Evolutionary conservation across 768 basidiomycete genomes (phyloP).

Genomic region (Russula ochroleuca): DNA sequence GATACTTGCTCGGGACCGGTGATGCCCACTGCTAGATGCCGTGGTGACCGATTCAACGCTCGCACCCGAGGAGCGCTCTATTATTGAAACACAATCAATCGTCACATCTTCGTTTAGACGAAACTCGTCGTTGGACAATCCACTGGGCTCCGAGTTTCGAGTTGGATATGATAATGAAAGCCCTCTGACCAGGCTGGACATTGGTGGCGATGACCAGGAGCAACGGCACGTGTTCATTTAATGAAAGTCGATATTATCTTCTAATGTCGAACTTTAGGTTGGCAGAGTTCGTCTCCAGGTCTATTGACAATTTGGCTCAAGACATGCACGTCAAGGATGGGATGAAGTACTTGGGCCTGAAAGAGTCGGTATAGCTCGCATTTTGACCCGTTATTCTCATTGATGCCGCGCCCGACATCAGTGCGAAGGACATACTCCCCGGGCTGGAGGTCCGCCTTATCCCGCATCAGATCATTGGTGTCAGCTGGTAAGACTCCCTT

Average conservation of each 20-base stretch:
- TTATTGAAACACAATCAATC: slow-evolving; percentile 8
- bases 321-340: slow-evolving; percentile 50
- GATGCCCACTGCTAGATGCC: slow-evolving; percentile 8
- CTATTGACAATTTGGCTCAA: slow-evolving; percentile 55
- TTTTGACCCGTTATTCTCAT: not conserved
- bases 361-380: slow-evolving; percentile 38
- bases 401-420: slow-evolving; percentile 28
- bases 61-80: slow-evolving; percentile 15
- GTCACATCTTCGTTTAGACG: not conserved
- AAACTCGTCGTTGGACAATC: not conserved
- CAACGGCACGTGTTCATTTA: slow-evolving; percentile 38
- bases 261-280: slow-evolving; percentile 38
- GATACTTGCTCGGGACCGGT: not conserved
- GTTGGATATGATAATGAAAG: slow-evolving; percentile 50
- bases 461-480: slow-evolving; percentile 73
- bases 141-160: slow-evolving; percentile 34
- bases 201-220: slow-evolving; percentile 56
- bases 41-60: slow-evolving; percentile 8
- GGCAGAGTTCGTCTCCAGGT: slow-evolving; percentile 57
- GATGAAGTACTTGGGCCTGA: slow-evolving; percentile 49
- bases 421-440: slow-evolving; percentile 54
- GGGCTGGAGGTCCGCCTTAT: slow-evolving; percentile 68
- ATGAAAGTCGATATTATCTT: not conserved
- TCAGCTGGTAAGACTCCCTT: slow-evolving; percentile 53
- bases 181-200: slow-evolving; percentile 47